Percentiles rank a stretch among this genome's conserved stretches.
phyloP scores from a whole-genome alignment of 108 stramenopile genomes.

The Skeletonema marinoi region DNA sequence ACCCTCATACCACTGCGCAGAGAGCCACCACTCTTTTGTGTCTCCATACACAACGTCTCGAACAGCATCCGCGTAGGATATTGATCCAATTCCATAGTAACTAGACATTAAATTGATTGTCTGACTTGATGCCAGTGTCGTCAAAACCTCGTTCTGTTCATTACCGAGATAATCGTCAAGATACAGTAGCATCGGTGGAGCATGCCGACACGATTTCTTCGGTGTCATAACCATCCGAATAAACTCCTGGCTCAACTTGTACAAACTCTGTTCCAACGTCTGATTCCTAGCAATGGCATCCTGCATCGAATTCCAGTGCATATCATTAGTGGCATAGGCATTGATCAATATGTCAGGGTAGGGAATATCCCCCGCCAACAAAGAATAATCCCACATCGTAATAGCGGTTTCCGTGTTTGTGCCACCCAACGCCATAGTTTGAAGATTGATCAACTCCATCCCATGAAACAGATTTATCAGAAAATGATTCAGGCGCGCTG shows the following conservation, averaged over 20 bases:
- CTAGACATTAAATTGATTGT: constrained; percentile 59
- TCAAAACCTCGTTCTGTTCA: constrained; percentile 66
- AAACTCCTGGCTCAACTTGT: constrained; percentile 70
- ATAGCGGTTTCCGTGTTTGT: constrained; percentile 74
- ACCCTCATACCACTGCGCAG: constrained; percentile 59
- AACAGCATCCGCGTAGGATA: constrained; percentile 74
- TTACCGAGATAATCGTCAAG: constrained; percentile 85
- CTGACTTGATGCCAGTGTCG: constrained; percentile 61
- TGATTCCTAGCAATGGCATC: constrained; percentile 45
- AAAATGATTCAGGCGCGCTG: constrained; percentile 51
- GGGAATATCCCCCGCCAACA: constrained; percentile 61
- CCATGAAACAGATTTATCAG: constrained; percentile 22
- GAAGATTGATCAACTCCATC: constrained; percentile 49
- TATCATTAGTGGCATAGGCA: constrained; percentile 84
- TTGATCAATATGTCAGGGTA: constrained; percentile 81
- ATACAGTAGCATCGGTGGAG: constrained; percentile 67
- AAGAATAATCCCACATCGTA: constrained; percentile 73
- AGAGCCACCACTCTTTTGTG: constrained; percentile 68
- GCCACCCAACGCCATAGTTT: constrained; percentile 74
- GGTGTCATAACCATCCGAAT: constrained; percentile 56
- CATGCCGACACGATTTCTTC: constrained; percentile 25
- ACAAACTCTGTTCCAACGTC: constrained; percentile 62
- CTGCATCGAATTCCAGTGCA: constrained; percentile 69
- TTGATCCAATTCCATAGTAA: constrained; percentile 75
- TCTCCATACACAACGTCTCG: constrained; percentile 77